A percentile compares a stretch with the other conserved stretches of the same genome.
Evolutionary conservation across 2,329 filamentous ascomycete species (phyloP).

Genomic region (Pseudogymnoascus pannorum): DNA sequence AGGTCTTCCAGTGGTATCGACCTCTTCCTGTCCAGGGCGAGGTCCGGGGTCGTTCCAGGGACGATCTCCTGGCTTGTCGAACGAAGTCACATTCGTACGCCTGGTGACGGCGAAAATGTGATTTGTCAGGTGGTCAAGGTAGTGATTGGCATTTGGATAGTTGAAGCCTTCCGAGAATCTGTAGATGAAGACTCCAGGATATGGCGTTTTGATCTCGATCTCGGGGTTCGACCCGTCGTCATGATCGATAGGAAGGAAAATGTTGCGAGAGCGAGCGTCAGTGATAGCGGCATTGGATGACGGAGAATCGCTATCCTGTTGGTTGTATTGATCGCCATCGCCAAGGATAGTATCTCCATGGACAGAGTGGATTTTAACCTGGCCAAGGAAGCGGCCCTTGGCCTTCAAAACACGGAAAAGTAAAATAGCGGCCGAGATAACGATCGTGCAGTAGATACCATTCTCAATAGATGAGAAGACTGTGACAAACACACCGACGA

Average conservation of each 20-base stretch:
- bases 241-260: slow-evolving; percentile 83
- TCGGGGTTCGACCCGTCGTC: slow-evolving; percentile 86
- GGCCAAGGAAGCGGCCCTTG: slow-evolving; percentile 75
- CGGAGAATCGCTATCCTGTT: not conserved
- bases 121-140: slow-evolving; percentile 69
- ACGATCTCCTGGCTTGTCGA: slow-evolving; percentile 62
- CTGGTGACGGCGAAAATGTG: slow-evolving; percentile 66
- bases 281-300: slow-evolving; percentile 10
- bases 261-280: slow-evolving; percentile 55
- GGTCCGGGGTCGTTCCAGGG: slow-evolving; percentile 95
- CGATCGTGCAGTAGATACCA: slow-evolving; percentile 83
- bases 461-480: slow-evolving; percentile 84
- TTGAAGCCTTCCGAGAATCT: slow-evolving; percentile 92
- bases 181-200: slow-evolving; percentile 93
- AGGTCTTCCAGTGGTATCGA: slow-evolving; percentile 47
- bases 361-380: slow-evolving; percentile 76
- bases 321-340: slow-evolving; percentile 39
- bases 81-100: slow-evolving; percentile 65
- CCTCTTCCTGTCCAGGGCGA: slow-evolving; percentile 42
- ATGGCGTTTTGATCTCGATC: slow-evolving; percentile 70
- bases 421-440: slow-evolving; percentile 67
- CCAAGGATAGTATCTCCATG: slow-evolving; percentile 67
- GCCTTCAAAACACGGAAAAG: slow-evolving; percentile 79
- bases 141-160: slow-evolving; percentile 87
- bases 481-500: slow-evolving; percentile 83